Evolutionary conservation across 2,329 filamentous ascomycete species (phyloP).

Genomic region (Endothia cerciana): DNA sequence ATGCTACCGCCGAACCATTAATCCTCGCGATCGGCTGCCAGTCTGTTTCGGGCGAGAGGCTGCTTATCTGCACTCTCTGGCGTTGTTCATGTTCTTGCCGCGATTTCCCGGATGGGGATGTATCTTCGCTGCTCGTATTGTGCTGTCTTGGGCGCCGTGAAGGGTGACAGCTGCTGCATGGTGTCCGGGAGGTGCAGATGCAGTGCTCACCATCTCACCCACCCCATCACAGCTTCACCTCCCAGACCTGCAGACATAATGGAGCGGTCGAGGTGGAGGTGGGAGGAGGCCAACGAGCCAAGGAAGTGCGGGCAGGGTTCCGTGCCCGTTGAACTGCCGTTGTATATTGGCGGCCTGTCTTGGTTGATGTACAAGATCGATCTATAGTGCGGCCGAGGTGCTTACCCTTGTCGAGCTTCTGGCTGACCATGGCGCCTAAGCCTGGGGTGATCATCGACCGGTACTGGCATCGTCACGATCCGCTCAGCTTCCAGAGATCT

Average conservation of each 20-base stretch:
- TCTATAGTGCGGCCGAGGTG: slow-evolving; percentile 1
- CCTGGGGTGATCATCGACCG: neutral
- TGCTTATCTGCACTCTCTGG: slow-evolving; percentile 1
- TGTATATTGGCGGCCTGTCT: neutral
- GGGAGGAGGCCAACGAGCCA: neutral
- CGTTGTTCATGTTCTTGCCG: neutral
- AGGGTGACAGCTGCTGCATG: neutral
- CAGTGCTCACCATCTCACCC: slow-evolving; percentile 1
- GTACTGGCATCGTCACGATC: too few relatives aligned
- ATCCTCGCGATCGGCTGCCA: slow-evolving; percentile 6
- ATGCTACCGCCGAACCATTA: neutral
- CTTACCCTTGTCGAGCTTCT: slow-evolving; percentile 8
- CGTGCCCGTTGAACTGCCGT: neutral
- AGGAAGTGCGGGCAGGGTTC: neutral
- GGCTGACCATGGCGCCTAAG: neutral
- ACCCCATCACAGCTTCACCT: neutral
- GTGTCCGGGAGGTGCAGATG: slow-evolving; percentile 1
- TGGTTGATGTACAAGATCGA: slow-evolving; percentile 3
- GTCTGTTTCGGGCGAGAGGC: neutral
- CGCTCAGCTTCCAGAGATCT: too few relatives aligned
- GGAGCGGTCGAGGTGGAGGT: slow-evolving; percentile 6
- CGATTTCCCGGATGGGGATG: neutral
- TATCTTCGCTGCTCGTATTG: neutral
- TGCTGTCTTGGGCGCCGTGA: slow-evolving; percentile 7
- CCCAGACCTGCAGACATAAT: neutral